Evolutionary conservation across 331 rosid species (phyloP), one percentile per base, ranked within the genome.

Genomic region (Rosa hybrid): DNA sequence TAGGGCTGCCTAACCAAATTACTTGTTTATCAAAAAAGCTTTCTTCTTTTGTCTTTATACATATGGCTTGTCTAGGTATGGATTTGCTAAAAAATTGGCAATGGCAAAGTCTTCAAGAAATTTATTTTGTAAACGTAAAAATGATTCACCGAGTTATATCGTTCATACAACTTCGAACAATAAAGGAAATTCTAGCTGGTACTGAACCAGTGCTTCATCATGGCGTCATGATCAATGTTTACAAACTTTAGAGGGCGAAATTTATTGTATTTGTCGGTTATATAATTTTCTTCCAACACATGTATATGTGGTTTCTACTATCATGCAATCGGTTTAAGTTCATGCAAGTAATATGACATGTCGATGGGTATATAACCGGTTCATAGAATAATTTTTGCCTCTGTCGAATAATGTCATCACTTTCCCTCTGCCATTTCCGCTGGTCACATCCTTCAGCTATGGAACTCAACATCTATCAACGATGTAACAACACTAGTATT

Each of bases 1-100:
- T 68, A 20, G 49, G 49, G 25, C 3, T 68, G 72, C 72, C 70
- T 64, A 64, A 64, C 72, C 49, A 39, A 23, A 20, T 41, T 68
- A 41, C 27, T 10, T 20, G 72, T 39, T 4, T 5, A 18, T n/a
- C 53, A 69, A 16, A 9, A 62, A 38, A 67, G 21, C 46, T 7
- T 38, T 38, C 17, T n/a, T 42, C 27, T 69, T 44, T 20, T 12
- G 30, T 69, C 34, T 44, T 69, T 4, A 12, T n/a, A 18, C 25
- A 39, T 69, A 9, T 21, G 73, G 41, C 12, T 16, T 68, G 27
- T 68, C 53, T 8, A 38, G 21, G 27, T 16, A 16, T 68, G 7
- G 16, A 17, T 41, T 9, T 4, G 70, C 46, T 39, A 3, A 39
- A 38, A 65, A 1, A 12, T 64, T 30, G 70, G 18, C 5, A 16